Evolutionary conservation across 2,329 filamentous ascomycete species (phyloP), one percentile per base, ranked within the genome.

Genomic region (Sclerotinia sclerotiorum): DNA sequence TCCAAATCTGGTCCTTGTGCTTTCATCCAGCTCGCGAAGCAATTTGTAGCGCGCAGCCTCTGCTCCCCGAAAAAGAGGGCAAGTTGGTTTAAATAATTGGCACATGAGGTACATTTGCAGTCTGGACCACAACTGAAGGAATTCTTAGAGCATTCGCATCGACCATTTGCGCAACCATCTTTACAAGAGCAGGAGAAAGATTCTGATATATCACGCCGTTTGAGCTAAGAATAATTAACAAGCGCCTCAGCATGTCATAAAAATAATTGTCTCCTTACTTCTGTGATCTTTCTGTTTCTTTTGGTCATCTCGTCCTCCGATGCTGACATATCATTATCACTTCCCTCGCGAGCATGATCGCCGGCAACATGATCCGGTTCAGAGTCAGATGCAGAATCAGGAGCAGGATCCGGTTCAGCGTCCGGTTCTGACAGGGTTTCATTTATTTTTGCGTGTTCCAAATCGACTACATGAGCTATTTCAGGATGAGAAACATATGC

Each of bases 71-170:
- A 63, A 35, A 67, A 63, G 11, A 39, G 29, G 15, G 65, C 55
- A 44, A 67, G 19, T 19, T 52, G 39, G 32, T 67, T 67, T 13
- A 61, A 21, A 17, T 17, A 15, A 46, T 67, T 67, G 21, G 13
- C n/a, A 61, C 65, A 67, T n/a, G 64, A 35, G 32, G 32, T 42
- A 35, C 65, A 67, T 67, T 67, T 52, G 54, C 65, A 67, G 15
- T 42, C 24, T 29, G 32, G 44, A 17, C 42, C 42, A 42, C 65
- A 67, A 35, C 46, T 67, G 46, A 51, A 60, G 27, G 42, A 51
- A n/a, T 61, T 61, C 19, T 51, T 42, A 21, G n/a, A 29, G 24
- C 65, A 67, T 67, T 60, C n/a, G 65, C 65, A 67, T 42, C 17
- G 11, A 32, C 17, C 11, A n/a, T 44, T 49, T 32, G 6, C 17